These are phyloP conservation scores for Sordaria brevicollis DNA, from an alignment of 495 filamentous ascomycete genomes.

Conservation along the genomic window DNA sequence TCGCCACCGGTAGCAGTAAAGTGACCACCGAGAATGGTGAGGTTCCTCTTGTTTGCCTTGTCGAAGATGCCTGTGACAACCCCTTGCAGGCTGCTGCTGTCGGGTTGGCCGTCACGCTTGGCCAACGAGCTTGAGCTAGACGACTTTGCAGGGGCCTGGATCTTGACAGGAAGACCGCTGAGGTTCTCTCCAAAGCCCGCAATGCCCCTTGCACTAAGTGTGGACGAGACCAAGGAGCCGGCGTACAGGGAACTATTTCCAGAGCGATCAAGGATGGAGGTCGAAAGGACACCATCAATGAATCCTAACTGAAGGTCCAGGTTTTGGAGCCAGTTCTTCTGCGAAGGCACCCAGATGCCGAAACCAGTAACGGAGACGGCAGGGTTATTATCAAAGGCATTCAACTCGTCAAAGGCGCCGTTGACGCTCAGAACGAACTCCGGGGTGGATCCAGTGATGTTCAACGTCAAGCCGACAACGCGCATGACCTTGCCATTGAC, in stretches of 20 bases:
- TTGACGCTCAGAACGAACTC: conserved; percentile 71
- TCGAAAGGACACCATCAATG: conserved; percentile 60
- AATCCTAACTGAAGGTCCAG: conserved; percentile 54
- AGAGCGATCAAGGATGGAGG: conserved; percentile 49
- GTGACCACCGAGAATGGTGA: conserved; percentile 82
- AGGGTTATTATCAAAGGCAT: conserved; percentile 51
- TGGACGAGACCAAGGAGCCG: conserved; percentile 65
- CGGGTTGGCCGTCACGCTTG: conserved; percentile 50
- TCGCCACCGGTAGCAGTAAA: conserved; percentile 65
- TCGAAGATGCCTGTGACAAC: conserved; percentile 73
- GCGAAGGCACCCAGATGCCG: conserved; percentile 89
- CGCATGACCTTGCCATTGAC: conserved; percentile 68
- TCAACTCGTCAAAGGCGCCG: conserved; percentile 66
- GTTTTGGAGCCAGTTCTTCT: conserved; percentile 79
- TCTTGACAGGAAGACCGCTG: conserved; percentile 48
- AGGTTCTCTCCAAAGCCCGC: conserved; percentile 50
- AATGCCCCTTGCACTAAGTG: conserved; percentile 56
- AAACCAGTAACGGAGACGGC: conserved; percentile 60
- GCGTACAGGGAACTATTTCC: conserved; percentile 57
- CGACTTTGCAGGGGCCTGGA: conserved; percentile 33
- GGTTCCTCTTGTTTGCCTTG: conserved; percentile 52
- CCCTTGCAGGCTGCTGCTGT: conserved; percentile 41
- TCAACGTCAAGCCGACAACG: conserved; percentile 69
- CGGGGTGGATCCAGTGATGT: conserved; percentile 57
- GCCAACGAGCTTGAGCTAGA: conserved; percentile 25